These are phyloP conservation scores for Coemansia sp. DNA, from an alignment of 192 early-diverging fungal genomes.

Conservation along the genomic window DNA sequence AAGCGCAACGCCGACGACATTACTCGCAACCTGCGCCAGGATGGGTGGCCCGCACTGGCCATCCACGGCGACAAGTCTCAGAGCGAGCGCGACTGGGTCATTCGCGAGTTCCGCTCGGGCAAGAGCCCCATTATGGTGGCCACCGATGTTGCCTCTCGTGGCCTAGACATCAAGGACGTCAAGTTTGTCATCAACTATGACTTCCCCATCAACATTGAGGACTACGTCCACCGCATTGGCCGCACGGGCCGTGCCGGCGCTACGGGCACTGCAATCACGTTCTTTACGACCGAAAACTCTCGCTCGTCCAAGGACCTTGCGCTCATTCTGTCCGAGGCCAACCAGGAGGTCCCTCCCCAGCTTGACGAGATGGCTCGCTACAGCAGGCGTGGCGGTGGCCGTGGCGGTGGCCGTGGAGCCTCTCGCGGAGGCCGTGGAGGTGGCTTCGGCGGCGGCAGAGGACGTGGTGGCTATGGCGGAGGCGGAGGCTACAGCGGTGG, in stretches of 20 bases:
- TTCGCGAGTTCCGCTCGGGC: slow-evolving; percentile 88
- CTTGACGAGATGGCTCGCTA: slow-evolving; percentile 68
- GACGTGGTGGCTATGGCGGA: slow-evolving; percentile 27
- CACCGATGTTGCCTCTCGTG: slow-evolving; percentile 97
- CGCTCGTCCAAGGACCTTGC: slow-evolving; percentile 79
- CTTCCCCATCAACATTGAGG: slow-evolving; percentile 88
- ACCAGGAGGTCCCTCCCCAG: slow-evolving; percentile 82
- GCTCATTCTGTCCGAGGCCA: slow-evolving; percentile 85
- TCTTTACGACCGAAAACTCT: slow-evolving; percentile 89
- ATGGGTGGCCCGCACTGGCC: slow-evolving; percentile 88
- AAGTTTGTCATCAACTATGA: slow-evolving; percentile 97
- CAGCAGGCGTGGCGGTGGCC: slow-evolving; percentile 54
- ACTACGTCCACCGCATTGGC: slow-evolving; percentile 93
- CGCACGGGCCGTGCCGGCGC: slow-evolving; percentile 94
- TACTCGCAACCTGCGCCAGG: slow-evolving; percentile 81
- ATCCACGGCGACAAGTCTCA: slow-evolving; percentile 98
- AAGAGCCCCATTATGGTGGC: slow-evolving; percentile 91
- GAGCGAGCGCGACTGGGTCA: slow-evolving; percentile 94
- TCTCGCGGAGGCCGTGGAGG: slow-evolving; percentile 17
- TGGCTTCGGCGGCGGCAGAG: slow-evolving; percentile 20
- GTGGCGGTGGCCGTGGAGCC: slow-evolving; percentile 22
- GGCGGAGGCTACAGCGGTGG: slow-evolving; percentile 20
- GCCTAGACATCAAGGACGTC: slow-evolving; percentile 92
- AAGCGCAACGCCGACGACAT: slow-evolving; percentile 92
- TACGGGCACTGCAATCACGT: slow-evolving; percentile 87